A percentile compares a stretch with the other conserved stretches of the same genome.
Conservation (phyloP, 2,329 filamentous ascomycete species). For the Epichloe gansuensis region DNA sequence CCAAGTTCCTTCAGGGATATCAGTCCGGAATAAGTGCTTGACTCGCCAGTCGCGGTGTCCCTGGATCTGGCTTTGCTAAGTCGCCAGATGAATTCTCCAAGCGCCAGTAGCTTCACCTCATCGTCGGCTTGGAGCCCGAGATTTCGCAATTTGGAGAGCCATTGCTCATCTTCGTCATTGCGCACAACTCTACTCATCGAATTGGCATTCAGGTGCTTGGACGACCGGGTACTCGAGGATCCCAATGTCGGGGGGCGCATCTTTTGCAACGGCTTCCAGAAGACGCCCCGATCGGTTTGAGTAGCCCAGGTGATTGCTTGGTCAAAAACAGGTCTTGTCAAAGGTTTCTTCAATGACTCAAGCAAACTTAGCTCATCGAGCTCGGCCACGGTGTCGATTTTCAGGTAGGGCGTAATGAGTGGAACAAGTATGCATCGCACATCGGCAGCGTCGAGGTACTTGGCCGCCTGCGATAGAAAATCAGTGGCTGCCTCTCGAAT, state of each 20-base stretch:
- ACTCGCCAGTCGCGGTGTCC: conserved; percentile 25
- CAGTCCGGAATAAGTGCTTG: conserved; percentile 28
- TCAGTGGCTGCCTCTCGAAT: conserved; percentile 80
- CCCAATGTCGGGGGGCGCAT: conserved; percentile 53
- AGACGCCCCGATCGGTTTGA: conserved; percentile 67
- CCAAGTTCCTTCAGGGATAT: conserved; percentile 63
- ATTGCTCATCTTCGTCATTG: conserved; percentile 89
- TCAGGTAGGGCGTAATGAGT: conserved; percentile 69
- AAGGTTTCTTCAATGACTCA: conserved; percentile 69
- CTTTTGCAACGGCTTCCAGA: conserved; percentile 70
- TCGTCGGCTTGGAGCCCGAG: conserved; percentile 73
- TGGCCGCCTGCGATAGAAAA: conserved; percentile 66
- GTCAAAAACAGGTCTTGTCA: conserved; percentile 71
- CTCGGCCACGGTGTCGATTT: conserved; percentile 50
- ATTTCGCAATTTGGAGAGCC: conserved; percentile 74
- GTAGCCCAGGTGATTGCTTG: conserved; percentile 75
- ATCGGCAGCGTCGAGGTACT: conserved; percentile 66
- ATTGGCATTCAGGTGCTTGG: conserved; percentile 42
- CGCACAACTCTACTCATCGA: conserved; percentile 52
- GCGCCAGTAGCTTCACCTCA: conserved; percentile 73
- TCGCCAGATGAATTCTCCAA: conserved; percentile 86
- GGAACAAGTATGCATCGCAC: conserved; percentile 73
- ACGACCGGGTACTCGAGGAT: conserved; percentile 40
- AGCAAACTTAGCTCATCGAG: conserved; percentile 64
- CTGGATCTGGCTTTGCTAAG: conserved; percentile 59